A percentile compares a stretch with the other conserved stretches of the same genome.
These are phyloP conservation scores for Candida sanyiensis DNA, from an alignment of 805 yeast species.

Conservation along the genomic window DNA sequence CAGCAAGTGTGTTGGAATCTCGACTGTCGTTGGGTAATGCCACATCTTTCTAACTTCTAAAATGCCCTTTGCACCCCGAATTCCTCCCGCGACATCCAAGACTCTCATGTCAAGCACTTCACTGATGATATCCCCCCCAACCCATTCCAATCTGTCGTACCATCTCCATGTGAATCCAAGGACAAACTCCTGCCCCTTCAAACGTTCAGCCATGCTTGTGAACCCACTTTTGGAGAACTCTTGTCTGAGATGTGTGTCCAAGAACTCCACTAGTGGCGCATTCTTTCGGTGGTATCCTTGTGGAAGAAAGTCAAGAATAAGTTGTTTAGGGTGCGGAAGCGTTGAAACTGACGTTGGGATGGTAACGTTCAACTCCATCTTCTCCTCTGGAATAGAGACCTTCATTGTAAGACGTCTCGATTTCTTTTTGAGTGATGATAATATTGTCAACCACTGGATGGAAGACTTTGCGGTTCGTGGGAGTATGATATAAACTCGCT, in stretches of 20 bases:
- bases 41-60: constrained; percentile 54
- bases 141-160: constrained; percentile 75
- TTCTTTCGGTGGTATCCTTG: constrained; percentile 26
- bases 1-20: no score
- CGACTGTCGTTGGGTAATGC: constrained; percentile 33
- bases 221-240: constrained; percentile 29
- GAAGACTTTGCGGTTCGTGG: constrained; percentile 50
- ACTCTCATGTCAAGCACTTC: constrained; percentile 24
- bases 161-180: constrained; percentile 57
- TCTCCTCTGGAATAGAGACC: constrained; percentile 39
- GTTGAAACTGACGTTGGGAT: constrained; percentile 14
- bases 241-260: constrained; percentile 33
- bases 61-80: constrained; percentile 39
- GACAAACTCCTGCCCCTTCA: constrained; percentile 26
- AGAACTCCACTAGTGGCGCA: constrained; percentile 30
- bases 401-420: constrained; percentile 38
- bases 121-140: constrained; percentile 39
- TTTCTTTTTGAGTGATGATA: constrained; percentile 41
- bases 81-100: constrained; percentile 24
- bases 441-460: constrained; percentile 56
- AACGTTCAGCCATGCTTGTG: constrained; percentile 19
- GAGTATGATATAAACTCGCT: constrained; percentile 46
- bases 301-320: constrained; percentile 4
- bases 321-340: neutral
- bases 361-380: constrained; percentile 24